Evolutionary conservation across 1,284 basidiomycete genomes (phyloP), one percentile per base, ranked within the genome.

Genomic region (Rhodotorula sp.): DNA sequence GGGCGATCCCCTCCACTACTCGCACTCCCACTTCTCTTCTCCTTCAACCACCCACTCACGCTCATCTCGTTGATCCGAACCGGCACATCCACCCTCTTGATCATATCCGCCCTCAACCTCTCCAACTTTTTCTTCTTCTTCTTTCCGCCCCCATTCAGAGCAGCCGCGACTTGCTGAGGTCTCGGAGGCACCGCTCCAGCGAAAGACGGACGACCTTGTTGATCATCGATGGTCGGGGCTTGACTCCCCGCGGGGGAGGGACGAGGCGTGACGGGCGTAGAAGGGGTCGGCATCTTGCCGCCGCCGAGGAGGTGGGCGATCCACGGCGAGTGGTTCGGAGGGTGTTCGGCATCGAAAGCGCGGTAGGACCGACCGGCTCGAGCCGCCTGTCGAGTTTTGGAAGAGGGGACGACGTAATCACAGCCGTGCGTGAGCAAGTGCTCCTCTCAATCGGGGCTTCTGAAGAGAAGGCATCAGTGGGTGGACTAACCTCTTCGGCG

Each of bases 11-110:
- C 49, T 31, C 21, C 65, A 23, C 43, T 45, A 14, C 10, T 43
- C 38, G 31, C 45, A 26, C 45, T 16, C 14, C 28, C 49, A 12
- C 38, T 16, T 34, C 54, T 45, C 55, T 43, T 85, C 10, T 76
- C 76, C 5, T 76, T 72, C 3, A 80, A 47, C 58, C 76, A 74
- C 1, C 79, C 79, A 47, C 69, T 71, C 5, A 77, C 87, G 16
- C 90, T 92, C 81, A 89, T 93, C 3, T 91, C 91, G 79, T 95
- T 89, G 58, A 97, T 85, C n/a, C 87, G 84, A 72, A 89, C 89
- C 2, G 91, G 90, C 1, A 88, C 88, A 59, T 84, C 83, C 81
- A 92, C 86, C 52, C 92, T 84, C 55, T 88, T 87, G 77, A 95
- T 94, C 93, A 95, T 95, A 72, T 91, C 88, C 48, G 89, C 84